Conservation (phyloP, 2,329 filamentous ascomycete species). For the Colletotrichum sp. region DNA sequence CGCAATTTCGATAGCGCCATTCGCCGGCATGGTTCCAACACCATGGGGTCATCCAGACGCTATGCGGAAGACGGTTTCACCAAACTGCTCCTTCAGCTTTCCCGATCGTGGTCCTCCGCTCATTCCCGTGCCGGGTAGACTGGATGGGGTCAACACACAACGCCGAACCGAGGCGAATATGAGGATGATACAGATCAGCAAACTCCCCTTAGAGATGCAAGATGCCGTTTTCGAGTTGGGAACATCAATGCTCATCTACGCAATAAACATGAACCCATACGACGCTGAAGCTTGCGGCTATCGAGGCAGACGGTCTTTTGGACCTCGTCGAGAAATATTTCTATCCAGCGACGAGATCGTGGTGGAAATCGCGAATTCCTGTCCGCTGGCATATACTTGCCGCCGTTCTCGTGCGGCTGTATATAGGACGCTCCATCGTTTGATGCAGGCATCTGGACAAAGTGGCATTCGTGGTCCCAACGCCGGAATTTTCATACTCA, state of each 20-base stretch:
- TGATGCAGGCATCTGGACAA: background rate
- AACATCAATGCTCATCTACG: background rate
- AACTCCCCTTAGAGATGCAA: accelerated
- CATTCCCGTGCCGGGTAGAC: accelerated
- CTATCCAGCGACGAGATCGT: accelerated
- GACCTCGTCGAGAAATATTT: accelerated
- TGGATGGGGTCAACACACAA: accelerated
- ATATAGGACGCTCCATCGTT: accelerated
- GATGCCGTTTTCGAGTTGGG: accelerated
- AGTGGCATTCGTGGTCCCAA: accelerated
- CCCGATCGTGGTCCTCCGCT: too few relatives aligned
- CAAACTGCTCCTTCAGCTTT: too few relatives aligned
- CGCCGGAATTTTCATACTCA: background rate
- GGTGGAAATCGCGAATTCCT: accelerated
- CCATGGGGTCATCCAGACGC: accelerated
- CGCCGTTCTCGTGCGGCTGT: background rate
- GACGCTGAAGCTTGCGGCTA: accelerated
- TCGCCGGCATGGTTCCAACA: background rate
- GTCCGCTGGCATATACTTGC: background rate
- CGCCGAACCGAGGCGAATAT: accelerated
- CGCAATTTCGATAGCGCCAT: accelerated
- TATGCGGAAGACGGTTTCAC: accelerated
- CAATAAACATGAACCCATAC: accelerated
- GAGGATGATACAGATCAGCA: background rate
- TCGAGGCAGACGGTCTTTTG: accelerated